Evolutionary conservation across 805 yeast genomes (phyloP).

Genomic region (Pichia paraexigua): DNA sequence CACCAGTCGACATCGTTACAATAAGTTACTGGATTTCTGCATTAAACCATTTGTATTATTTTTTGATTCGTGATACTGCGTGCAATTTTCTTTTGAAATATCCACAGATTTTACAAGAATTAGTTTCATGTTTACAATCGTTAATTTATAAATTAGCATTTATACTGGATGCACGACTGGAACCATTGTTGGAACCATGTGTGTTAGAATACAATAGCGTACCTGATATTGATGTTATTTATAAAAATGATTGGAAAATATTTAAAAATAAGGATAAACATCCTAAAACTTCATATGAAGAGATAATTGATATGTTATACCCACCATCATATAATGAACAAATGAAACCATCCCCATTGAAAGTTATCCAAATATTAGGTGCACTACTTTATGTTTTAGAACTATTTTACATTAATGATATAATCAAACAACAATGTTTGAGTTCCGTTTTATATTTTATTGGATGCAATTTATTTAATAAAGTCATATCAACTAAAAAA

Average conservation of each 20-base stretch:
- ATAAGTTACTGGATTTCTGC: constrained; percentile 87
- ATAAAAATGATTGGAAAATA: constrained; percentile 59
- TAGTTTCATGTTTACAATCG: constrained; percentile 47
- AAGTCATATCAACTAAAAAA: constrained; percentile 56
- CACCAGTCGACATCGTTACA: constrained; percentile 50
- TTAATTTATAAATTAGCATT: constrained; percentile 58
- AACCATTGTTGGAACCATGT: constrained; percentile 53
- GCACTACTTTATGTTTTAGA: constrained; percentile 82
- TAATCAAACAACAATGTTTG: constrained; percentile 69
- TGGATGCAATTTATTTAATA: constrained; percentile 64
- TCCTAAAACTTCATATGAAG: constrained; percentile 50
- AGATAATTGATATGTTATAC: constrained; percentile 63
- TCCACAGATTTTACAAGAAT: constrained; percentile 54
- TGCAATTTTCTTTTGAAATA: constrained; percentile 41
- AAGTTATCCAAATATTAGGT: constrained; percentile 77
- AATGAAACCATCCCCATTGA: constrained; percentile 83
- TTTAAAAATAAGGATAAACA: constrained; percentile 36
- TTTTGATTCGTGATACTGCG: constrained; percentile 57
- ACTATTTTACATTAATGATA: constrained; percentile 70
- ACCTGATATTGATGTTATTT: constrained; percentile 72
- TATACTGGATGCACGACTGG: constrained; percentile 55
- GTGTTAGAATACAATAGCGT: constrained; percentile 70
- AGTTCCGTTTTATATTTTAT: constrained; percentile 75
- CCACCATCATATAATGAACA: constrained; percentile 81
- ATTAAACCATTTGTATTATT: constrained; percentile 68